Evolutionary conservation across 2,329 filamentous ascomycete species (phyloP).

Genomic region (Microcyclospora tardicrescens): DNA sequence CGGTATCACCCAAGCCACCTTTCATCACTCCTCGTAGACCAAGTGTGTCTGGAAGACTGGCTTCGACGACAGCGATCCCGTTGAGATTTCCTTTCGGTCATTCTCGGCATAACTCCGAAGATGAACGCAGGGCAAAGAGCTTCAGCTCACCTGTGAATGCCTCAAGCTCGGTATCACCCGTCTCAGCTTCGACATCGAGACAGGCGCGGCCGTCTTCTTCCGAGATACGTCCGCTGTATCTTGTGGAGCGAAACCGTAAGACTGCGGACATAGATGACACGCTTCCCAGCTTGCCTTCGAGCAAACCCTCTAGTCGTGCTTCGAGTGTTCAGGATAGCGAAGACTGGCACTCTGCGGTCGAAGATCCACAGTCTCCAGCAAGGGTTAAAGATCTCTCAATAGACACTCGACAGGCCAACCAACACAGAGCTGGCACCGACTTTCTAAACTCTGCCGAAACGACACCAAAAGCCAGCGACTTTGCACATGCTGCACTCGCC

Average conservation of each 20-base stretch:
- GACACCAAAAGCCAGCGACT: slow-evolving; percentile 52
- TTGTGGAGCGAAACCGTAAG: slow-evolving; percentile 55
- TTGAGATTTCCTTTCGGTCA: slow-evolving; percentile 22
- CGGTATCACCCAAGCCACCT: neutral
- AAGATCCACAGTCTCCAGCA: slow-evolving; percentile 18
- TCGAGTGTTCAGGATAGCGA: slow-evolving; percentile 28
- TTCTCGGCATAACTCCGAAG: slow-evolving; percentile 8
- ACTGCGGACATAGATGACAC: slow-evolving; percentile 29
- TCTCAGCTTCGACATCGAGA: slow-evolving; percentile 10
- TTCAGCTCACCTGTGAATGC: slow-evolving; percentile 14
- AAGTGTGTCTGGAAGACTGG: slow-evolving; percentile 4
- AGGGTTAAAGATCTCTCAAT: slow-evolving; percentile 10
- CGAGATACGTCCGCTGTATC: slow-evolving; percentile 70
- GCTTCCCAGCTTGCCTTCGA: slow-evolving; percentile 40
- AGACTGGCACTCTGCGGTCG: slow-evolving; percentile 33
- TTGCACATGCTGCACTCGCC: slow-evolving; percentile 21
- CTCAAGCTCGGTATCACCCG: slow-evolving; percentile 10
- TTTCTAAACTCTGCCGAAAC: slow-evolving; percentile 50
- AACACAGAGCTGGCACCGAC: slow-evolving; percentile 25
- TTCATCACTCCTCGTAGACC: slow-evolving; percentile 2
- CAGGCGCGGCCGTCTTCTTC: slow-evolving; percentile 13
- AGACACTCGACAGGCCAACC: slow-evolving; percentile 13
- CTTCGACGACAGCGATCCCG: slow-evolving; percentile 24
- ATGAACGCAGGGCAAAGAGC: slow-evolving; percentile 6
- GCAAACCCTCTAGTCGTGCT: slow-evolving; percentile 29